phyloP scores from a whole-genome alignment of 352 stramenopile genomes.

The Phytophthora pluvialis region DNA sequence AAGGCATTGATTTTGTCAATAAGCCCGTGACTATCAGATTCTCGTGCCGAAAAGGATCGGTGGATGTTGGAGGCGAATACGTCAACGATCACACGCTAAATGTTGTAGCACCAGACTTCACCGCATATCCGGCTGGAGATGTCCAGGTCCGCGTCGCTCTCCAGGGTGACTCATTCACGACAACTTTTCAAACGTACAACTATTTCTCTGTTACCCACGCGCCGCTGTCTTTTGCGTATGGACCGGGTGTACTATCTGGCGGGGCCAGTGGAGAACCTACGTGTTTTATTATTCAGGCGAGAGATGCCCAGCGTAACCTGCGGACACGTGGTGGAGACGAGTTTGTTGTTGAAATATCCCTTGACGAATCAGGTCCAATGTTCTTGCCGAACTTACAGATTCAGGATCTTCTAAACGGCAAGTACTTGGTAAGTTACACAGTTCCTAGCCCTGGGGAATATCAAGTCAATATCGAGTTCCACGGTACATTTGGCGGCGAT shows the following conservation, averaged over 20 bases:
- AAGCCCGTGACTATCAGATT: slow-evolving; percentile 89
- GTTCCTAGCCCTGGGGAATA: slow-evolving; percentile 86
- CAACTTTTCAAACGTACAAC: slow-evolving; percentile 91
- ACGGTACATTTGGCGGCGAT: slow-evolving; percentile 92
- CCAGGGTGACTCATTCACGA: slow-evolving; percentile 94
- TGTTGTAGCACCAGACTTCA: slow-evolving; percentile 92
- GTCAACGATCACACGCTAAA: slow-evolving; percentile 91
- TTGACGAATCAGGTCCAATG: slow-evolving; percentile 55
- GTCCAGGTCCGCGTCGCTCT: slow-evolving; percentile 92
- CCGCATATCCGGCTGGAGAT: slow-evolving; percentile 84
- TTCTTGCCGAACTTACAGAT: slow-evolving; percentile 65
- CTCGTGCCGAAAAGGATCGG: slow-evolving; percentile 88
- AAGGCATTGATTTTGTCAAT: slow-evolving; percentile 94
- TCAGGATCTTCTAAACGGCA: slow-evolving; percentile 93
- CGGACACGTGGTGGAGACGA: slow-evolving; percentile 94
- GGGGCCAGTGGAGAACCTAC: slow-evolving; percentile 76
- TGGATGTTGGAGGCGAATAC: slow-evolving; percentile 91
- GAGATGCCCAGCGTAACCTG: slow-evolving; percentile 80
- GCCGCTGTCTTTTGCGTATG: slow-evolving; percentile 92
- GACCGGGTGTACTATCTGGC: slow-evolving; percentile 90
- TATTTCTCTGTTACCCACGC: slow-evolving; percentile 95
- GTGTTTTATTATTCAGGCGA: slow-evolving; percentile 85
- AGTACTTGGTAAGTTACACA: slow-evolving; percentile 94
- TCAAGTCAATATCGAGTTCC: slow-evolving; percentile 89
- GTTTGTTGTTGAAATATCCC: slow-evolving; percentile 81